Evolutionary conservation across 108 stramenopile species (phyloP).

Genomic region (Skeletonema tropicum): DNA sequence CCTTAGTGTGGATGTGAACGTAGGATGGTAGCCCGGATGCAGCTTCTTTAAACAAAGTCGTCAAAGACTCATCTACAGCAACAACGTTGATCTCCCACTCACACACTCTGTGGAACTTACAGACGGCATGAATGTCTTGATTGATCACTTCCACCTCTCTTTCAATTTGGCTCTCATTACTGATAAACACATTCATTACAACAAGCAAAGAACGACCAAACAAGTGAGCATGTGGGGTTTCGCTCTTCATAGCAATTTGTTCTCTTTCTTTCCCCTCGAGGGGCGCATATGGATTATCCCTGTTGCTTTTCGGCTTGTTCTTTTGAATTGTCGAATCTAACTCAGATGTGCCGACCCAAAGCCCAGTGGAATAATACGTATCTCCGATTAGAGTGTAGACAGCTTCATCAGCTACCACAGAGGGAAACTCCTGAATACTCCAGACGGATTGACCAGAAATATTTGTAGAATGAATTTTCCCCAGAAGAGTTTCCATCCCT

Average conservation of each 20-base stretch:
- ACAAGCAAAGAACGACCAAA: not conserved
- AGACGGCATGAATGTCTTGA: not conserved
- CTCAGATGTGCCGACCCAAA: not conserved
- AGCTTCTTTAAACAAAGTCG: not conserved
- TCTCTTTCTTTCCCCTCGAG: not conserved
- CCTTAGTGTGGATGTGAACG: not conserved
- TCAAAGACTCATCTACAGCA: not conserved
- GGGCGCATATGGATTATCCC: not conserved
- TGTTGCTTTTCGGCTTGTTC: not conserved
- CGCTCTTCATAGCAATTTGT: not conserved
- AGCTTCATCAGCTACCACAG: slow-evolving; percentile 1
- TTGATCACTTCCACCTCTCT: slow-evolving; percentile 3
- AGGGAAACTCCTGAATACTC: not conserved
- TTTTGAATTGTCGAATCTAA: slow-evolving; percentile 1
- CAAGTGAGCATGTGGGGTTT: not conserved
- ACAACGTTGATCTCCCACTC: not conserved
- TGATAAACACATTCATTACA: not conserved
- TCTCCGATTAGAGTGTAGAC: not conserved
- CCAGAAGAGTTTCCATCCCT: slow-evolving; percentile 7
- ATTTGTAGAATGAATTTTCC: not conserved
- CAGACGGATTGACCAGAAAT: not conserved
- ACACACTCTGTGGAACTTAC: slow-evolving; percentile 2
- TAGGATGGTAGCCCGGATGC: not conserved
- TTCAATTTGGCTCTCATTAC: not conserved
- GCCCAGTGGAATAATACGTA: slow-evolving; percentile 5